phyloP scores from a whole-genome alignment of 1,284 basidiomycete species.

The Termitomyces sp. region DNA sequence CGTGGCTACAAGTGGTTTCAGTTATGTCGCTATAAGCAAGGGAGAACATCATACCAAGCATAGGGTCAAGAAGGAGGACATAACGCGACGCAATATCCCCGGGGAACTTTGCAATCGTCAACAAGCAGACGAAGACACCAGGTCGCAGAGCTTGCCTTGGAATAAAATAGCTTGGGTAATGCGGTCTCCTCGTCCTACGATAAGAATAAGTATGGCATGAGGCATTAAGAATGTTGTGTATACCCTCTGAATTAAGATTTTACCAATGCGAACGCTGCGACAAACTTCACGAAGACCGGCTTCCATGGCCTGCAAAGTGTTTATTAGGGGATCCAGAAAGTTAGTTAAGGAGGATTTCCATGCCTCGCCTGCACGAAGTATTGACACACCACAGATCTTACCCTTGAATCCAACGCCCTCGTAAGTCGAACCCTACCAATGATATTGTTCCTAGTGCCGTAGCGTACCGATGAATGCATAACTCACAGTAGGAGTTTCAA shows the following conservation, averaged over 20 bases:
- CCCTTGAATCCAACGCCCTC: conserved; percentile 90
- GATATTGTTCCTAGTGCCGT: not conserved
- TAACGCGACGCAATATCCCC: conserved; percentile 90
- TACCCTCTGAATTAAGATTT: conserved; percentile 93
- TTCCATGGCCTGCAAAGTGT: conserved; percentile 76
- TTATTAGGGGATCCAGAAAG: not conserved
- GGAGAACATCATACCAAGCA: conserved; percentile 71
- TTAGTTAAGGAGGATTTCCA: conserved; percentile 15
- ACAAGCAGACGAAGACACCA: not conserved
- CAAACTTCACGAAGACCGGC: conserved; percentile 92
- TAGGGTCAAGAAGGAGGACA: conserved; percentile 93
- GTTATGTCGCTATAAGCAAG: not conserved
- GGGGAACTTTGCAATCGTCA: conserved; percentile 62
- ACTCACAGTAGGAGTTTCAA: conserved; percentile 73
- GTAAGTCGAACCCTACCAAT: conserved; percentile 66
- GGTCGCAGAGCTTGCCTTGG: conserved; percentile 46
- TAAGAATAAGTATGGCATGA: not conserved
- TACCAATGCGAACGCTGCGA: conserved; percentile 85
- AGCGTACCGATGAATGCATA: conserved; percentile 2
- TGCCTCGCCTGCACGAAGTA: conserved; percentile 84
- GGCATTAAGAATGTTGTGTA: conserved; percentile 10
- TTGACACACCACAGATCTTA: conserved; percentile 92
- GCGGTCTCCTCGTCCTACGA: conserved; percentile 87
- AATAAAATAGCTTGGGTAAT: conserved; percentile 86
- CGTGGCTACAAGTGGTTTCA: conserved; percentile 58